Base-by-base conservation (phyloP, 805 yeast genomes). In the Candida suzukii region DNA sequence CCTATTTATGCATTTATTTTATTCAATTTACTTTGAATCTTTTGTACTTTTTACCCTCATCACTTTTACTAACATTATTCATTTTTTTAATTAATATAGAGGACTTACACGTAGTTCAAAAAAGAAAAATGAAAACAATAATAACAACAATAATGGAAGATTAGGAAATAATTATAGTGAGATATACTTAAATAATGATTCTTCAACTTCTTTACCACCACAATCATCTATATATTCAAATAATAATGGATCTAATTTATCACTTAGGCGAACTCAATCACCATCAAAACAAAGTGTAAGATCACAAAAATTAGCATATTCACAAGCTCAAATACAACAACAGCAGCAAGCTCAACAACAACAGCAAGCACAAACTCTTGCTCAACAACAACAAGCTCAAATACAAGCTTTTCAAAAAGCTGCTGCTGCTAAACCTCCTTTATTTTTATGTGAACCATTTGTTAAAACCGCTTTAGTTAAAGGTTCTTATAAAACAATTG, bases 401-500 rank as follows among this genome's bases (percentile, higher is more conserved):
- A 8, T 8, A 11, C 39, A 37, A 17, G 27, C 19, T 7, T 11
- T 17, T 4, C 31, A 19, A 13, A 53, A 48, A 25, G 50, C 44
- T 17, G 47, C 40, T 21, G 56, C 27, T 14, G n/a, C 17, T 16
- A 44, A 51, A 39, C 54, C 64, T 38, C 88, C 88, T 4, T 65
- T 93, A 41, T 93, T 90, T 56, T 59, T 93, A 50, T 81, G 93
- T 56, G 96, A 90, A 52, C 98, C 97, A 13, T 93, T 85, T 60
- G 93, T 90, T 5, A 81, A 90, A 46, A 87, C 97, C 0, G 95
- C 98, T 0, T 67, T 93, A 28, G 99, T 95, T 17, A 93, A 91
- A 57, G 99, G 99, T 16, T 85, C 96, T 0, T 93, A 88, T 67
- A 88, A 86, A 56, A 90, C 99, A 1, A 93, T 93, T 49, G 97